Conservation (phyloP, 257 asterid genomes). For the Gentiana dahurica region DNA sequence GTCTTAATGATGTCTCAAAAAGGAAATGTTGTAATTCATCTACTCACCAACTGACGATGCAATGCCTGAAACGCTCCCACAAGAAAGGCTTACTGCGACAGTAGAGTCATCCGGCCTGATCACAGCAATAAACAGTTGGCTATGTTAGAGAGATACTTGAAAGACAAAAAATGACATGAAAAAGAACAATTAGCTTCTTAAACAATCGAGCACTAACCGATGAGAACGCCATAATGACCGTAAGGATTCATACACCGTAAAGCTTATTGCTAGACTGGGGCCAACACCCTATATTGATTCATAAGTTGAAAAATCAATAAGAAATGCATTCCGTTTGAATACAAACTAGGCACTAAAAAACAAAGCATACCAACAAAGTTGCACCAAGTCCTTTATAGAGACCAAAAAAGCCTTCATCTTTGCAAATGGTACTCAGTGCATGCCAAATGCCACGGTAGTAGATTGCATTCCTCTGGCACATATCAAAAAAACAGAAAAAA, state of each 20-base stretch:
- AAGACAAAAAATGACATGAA: background rate
- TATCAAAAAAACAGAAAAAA: constrained; percentile 8
- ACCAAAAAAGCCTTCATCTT: constrained; percentile 84
- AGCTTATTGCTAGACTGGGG: constrained; percentile 91
- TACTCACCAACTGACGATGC: constrained; percentile 82
- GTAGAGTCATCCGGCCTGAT: constrained; percentile 73
- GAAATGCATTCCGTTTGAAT: background rate
- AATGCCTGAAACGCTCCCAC: constrained; percentile 93
- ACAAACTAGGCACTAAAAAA: background rate
- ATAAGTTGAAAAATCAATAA: constrained; percentile 1
- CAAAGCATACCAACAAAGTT: constrained; percentile 58
- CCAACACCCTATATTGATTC: constrained; percentile 73
- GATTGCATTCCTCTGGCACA: constrained; percentile 53
- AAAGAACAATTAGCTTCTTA: background rate
- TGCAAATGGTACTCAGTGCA: constrained; percentile 68
- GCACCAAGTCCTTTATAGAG: constrained; percentile 94
- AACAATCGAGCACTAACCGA: constrained; percentile 31
- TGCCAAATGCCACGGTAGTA: constrained; percentile 85
- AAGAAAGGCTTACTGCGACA: constrained; percentile 64
- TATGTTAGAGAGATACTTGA: background rate
- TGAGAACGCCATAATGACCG: constrained; percentile 48
- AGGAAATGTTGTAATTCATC: background rate
- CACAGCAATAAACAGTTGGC: background rate
- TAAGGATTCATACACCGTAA: constrained; percentile 74
- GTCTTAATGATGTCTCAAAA: background rate